Percentiles rank a stretch among this genome's conserved stretches.
These are phyloP conservation scores for Cercospora sp. DNA, from an alignment of 2,329 filamentous ascomycete genomes.

Conservation along the genomic window DNA sequence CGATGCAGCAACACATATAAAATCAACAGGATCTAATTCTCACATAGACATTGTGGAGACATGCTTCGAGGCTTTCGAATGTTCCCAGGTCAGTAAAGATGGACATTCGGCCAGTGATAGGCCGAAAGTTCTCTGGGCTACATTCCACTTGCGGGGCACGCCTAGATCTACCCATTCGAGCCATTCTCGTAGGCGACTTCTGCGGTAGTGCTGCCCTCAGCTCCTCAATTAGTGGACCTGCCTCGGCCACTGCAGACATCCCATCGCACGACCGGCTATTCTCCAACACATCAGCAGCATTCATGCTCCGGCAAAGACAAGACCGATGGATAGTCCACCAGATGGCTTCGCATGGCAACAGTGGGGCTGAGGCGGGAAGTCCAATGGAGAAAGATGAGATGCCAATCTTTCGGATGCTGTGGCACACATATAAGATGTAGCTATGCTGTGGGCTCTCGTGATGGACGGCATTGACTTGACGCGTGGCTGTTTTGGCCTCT, in stretches of 20 bases:
- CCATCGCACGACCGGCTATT: not conserved
- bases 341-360: not conserved
- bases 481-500: not conserved
- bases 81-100: not conserved
- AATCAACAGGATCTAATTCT: not conserved
- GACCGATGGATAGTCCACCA: not conserved
- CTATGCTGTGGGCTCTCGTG: not conserved
- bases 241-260: not conserved
- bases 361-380: not conserved
- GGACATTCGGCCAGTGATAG: not conserved
- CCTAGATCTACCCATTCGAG: not conserved
- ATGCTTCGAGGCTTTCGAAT: not conserved
- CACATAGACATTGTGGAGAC: not conserved
- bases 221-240: not conserved
- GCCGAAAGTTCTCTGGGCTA: not conserved
- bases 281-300: not conserved
- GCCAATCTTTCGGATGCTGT: not conserved
- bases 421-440: not conserved
- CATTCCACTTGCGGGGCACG: not conserved
- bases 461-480: not conserved
- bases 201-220: not conserved
- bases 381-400: not conserved
- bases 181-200: too few species aligned
- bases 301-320: not conserved
- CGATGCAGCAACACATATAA: not conserved